Evolutionary conservation across 805 yeast species (phyloP).

Genomic region (Jamesozyma hellenica): DNA sequence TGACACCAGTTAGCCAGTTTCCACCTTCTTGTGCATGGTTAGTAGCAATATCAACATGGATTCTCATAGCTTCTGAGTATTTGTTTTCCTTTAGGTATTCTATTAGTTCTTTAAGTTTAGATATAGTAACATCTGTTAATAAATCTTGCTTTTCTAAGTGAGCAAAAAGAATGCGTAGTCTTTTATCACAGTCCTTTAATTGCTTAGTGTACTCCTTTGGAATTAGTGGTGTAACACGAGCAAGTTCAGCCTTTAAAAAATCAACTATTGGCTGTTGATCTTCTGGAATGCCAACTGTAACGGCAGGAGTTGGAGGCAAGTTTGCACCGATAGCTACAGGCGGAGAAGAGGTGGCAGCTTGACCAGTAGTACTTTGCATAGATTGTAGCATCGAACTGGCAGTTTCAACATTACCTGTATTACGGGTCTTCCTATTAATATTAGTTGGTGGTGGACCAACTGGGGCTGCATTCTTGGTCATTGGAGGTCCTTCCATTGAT

Average conservation of each 20-base stretch:
- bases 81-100: conserved; percentile 43
- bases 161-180: conserved; percentile 66
- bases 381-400: conserved; percentile 18
- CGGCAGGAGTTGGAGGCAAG: conserved; percentile 14
- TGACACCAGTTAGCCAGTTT: conserved; percentile 87
- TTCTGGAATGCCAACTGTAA: conserved; percentile 38
- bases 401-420: conserved; percentile 12
- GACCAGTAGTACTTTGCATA: conserved; percentile 6
- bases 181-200: conserved; percentile 68
- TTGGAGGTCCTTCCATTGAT: not conserved
- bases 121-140: conserved; percentile 47
- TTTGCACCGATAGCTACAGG: conserved; percentile 4
- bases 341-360: conserved; percentile 1
- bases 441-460: conserved; percentile 29
- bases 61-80: conserved; percentile 46
- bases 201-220: conserved; percentile 70
- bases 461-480: conserved; percentile 10
- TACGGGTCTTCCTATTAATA: conserved; percentile 16
- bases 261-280: conserved; percentile 48
- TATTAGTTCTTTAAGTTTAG: conserved; percentile 42
- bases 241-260: conserved; percentile 45
- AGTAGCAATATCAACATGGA: conserved; percentile 51
- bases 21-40: conserved; percentile 66
- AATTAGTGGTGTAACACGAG: conserved; percentile 55
- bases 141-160: conserved; percentile 67